A percentile compares a stretch with the other conserved stretches of the same genome.
phyloP scores from a whole-genome alignment of 2,329 filamentous ascomycete species.

The Fragosphaeria purpurea region DNA sequence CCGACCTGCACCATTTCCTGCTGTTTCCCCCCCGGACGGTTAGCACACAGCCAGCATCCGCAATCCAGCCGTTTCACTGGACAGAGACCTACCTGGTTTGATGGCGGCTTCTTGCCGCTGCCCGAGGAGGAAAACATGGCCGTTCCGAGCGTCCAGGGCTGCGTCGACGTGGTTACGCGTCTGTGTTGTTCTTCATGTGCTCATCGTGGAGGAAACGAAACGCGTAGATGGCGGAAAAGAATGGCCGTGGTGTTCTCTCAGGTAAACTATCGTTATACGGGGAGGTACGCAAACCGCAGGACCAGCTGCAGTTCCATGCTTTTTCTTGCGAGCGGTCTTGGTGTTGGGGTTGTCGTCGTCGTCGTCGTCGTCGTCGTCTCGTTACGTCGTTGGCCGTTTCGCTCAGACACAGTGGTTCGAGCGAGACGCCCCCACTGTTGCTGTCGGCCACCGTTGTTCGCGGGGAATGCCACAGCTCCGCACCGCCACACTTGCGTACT shows the following conservation, averaged over 20 bases:
- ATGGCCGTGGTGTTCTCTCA: too few relatives aligned
- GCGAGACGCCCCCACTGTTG: background rate
- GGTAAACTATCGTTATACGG: too few relatives aligned
- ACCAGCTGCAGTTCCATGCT: constrained; percentile 3
- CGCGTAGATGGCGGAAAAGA: too few relatives aligned
- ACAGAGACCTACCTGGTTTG: constrained; percentile 48
- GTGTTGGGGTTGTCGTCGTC: background rate
- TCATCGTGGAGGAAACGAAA: background rate
- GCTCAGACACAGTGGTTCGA: background rate
- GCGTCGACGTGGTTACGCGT: background rate
- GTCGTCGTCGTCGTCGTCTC: too few relatives aligned
- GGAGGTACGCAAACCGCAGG: background rate
- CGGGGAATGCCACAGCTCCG: too few relatives aligned
- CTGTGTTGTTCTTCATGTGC: too few relatives aligned
- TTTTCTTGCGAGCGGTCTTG: background rate
- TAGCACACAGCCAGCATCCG: background rate
- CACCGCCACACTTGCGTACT: too few relatives aligned
- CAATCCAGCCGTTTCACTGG: too few relatives aligned
- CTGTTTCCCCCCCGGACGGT: background rate
- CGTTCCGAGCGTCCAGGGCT: background rate
- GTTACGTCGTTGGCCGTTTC: background rate
- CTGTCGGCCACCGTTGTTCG: too few relatives aligned
- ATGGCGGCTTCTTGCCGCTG: constrained; percentile 58
- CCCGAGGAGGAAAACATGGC: constrained; percentile 56
- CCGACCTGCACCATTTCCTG: constrained; percentile 99